Base-by-base conservation (phyloP, 2,329 filamentous ascomycete genomes). In the Aureobasidium zeae region DNA sequence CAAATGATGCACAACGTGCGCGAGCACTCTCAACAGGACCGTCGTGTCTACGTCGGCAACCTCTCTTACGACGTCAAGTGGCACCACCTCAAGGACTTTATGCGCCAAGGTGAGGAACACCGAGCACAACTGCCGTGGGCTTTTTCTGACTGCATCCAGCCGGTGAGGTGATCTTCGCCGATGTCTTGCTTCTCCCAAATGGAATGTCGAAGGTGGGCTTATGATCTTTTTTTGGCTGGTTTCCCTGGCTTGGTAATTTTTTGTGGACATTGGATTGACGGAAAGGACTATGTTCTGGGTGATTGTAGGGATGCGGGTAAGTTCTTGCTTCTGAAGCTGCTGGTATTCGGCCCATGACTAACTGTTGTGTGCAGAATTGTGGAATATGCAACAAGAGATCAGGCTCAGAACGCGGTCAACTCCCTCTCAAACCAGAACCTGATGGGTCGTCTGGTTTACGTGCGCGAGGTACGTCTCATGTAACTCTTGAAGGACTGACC, bases 141-240 rank as follows among this genome's bases (percentile, higher is more conserved):
- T n/a, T 13, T n/a, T 39, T 21, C 25, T 39, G 28, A 44, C 24
- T 31, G 20, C 41, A 51, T 50, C 57, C 69, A 96, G 91, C 91
- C 73, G 91, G 91, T 77, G 89, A 96, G 70, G 91, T 98, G 67
- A 80, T 96, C 73, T 98, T 94, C 73, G 91, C 91, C 74, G 91
- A 98, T 77, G 91, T 98, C 64, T 81, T 98, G 71, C 77, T 94
- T 69, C 87, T 98, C 82, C 91, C 91, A 63, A 98, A 98, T 78
- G 91, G 91, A 88, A 98, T 98, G 91, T 96, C 89, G 86, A 98
- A 98, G 89, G 89, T 96, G 88, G 86, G 86, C 87, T 79, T 73
- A 76, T 88, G 83, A 83, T 34, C n/a, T n/a, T n/a, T 43, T 79
- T 81, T 77, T 81, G 83, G 82, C 79, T 85, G 85, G 84, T 80